Base-by-base conservation (phyloP, 805 yeast species). In the Geotrichum ghanense region DNA sequence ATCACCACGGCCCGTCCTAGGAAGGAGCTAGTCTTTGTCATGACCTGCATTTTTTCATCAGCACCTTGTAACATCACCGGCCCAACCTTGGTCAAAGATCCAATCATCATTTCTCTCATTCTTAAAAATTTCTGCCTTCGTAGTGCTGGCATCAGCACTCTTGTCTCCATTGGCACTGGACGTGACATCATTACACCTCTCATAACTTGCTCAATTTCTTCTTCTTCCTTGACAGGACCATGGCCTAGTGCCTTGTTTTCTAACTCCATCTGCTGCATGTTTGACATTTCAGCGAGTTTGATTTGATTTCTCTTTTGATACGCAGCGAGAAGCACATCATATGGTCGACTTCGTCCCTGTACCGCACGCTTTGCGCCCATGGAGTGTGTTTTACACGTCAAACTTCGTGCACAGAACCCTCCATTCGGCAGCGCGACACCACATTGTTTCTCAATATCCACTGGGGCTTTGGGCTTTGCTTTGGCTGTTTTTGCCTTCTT, bases 331-430 rank as follows among this genome's bases (percentile, higher is more conserved):
- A 87, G 67, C 26, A 77, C 79, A 62, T 87, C 95, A 64, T 84
- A 87, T 1, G 95, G 86, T 12, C 88, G 87, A 44, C 89, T 77
- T 58, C 96, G 73, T 3, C 96, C 96, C 19, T 77, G 79, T 22
- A 87, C 95, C 1, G 94, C 87, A 57, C 95, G 74, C 56, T 87
- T 87, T 26, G 95, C 94, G 23, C 95, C 95, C 94, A 87, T 85
- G 1, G 95, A 83, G 64, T 87, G 96, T 0, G 95, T 85, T 59
- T 87, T 87, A 70, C 96, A 87, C 0, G 95, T 87, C 53, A 87
- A 67, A 0, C 95, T 85, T 47, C 95, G 71, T 1, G 95, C 95
- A 70, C 96, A 87, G 58, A 76, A 78, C 0, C 92, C 94, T 5
- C 95, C 95, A 52, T 79, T 81, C 0, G 94, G 86, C 50, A 88